Base-by-base conservation (phyloP, 306 rosid species). In the Elaeagnus macrophylla region DNA sequence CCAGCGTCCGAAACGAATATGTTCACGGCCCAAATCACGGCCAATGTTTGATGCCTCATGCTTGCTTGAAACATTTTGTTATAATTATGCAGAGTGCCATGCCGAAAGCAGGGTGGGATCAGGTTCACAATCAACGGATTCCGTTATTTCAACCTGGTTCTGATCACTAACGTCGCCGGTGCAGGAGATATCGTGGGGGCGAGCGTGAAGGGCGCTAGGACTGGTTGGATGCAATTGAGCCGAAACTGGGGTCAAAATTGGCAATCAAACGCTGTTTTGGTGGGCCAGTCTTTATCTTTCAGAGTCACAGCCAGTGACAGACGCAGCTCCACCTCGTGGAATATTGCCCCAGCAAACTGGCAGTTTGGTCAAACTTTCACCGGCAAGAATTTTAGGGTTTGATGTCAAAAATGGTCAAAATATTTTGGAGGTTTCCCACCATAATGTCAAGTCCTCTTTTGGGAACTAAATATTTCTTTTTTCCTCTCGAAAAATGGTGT, bases 181-280 rank as follows among this genome's bases (percentile, higher is more conserved):
- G 84, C 95, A 49, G 97, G 97, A 42, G 97, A 90, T 71, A 56
- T 90, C 49, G 86, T 79, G 81, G 54, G 78, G 59, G 68, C 66
- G 6, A 83, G 86, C 67, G 91, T 90, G 45, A 90, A 90, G 37
- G 97, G 97, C 0, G 1, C 94, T 3, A 67, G 56, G 43, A 83
- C 95, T 0, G 84, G 68, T 10, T 90, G 97, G 97, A 83, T 86
- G 81, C 80, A 74, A 55, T 18, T 90, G 83, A 90, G 95, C 69
- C 75, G 97, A 0, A 90, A 90, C 86, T 90, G 97, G 97, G 97
- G 97, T 6, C 97, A 90, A 40, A 90, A 90, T 57, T 90, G 97
- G 97, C 95, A 90, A 72, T 90, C 97, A 5, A 90, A 86, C 69
- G 77, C 94, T 10, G 94, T 81, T 9, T 62, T 90, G 68, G 94